phyloP scores from a whole-genome alignment of 1,284 basidiomycete species.

The Cryptococcus neoformans region DNA sequence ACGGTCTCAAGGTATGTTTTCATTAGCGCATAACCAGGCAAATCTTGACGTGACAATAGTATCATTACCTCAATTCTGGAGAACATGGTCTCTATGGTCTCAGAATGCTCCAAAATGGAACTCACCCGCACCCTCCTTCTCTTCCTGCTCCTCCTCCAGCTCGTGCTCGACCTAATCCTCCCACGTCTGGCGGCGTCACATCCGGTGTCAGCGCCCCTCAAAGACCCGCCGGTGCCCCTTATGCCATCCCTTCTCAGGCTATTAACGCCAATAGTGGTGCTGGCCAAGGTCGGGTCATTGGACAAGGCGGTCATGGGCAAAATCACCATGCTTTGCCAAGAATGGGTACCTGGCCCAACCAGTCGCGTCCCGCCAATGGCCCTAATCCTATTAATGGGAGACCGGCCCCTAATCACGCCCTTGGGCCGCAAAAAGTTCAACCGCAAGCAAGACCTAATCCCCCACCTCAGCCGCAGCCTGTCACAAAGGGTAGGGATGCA shows the following conservation, averaged over 20 bases:
- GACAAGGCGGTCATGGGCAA: background rate
- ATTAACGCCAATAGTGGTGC: background rate
- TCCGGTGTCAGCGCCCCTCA: background rate
- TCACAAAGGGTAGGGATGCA: constrained; percentile 40
- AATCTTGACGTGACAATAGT: constrained; percentile 44
- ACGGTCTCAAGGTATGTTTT: constrained; percentile 64
- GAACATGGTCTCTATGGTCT: constrained; percentile 88
- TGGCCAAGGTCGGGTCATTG: constrained; percentile 16
- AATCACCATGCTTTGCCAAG: constrained; percentile 14
- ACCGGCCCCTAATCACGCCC: background rate
- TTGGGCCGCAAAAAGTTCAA: background rate
- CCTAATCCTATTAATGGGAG: background rate
- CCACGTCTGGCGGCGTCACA: constrained; percentile 2
- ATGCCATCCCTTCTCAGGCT: constrained; percentile 26
- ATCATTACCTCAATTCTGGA: constrained; percentile 96
- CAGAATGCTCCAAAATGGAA: constrained; percentile 74
- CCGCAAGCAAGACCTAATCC: background rate
- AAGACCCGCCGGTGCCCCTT: constrained; percentile 20
- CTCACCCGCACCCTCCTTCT: constrained; percentile 56
- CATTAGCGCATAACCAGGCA: background rate
- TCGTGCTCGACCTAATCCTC: background rate
- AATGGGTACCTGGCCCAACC: constrained; percentile 25
- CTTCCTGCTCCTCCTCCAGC: constrained; percentile 16
- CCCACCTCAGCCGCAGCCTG: constrained; percentile 18
- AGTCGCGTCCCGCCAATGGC: background rate